Evolutionary conservation across 1,139 yeast genomes (phyloP).

Genomic region (Arxiozyma bovina): DNA sequence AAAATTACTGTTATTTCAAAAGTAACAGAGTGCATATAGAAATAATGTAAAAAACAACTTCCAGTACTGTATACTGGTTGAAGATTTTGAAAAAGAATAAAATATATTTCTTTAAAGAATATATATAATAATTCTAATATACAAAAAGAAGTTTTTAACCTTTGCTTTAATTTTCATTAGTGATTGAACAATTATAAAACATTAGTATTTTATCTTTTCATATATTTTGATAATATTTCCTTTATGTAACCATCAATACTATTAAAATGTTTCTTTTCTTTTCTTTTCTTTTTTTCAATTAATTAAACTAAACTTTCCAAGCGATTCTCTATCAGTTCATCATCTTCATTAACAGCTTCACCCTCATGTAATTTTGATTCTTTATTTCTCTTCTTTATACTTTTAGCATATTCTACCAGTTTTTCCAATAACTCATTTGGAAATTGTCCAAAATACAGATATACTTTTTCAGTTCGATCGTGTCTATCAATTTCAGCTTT

Average conservation of each 20-base stretch:
- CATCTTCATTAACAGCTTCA: not conserved
- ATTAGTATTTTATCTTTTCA: too few species aligned
- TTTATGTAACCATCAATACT: not conserved
- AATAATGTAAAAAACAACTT: too few species aligned
- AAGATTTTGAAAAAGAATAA: too few species aligned
- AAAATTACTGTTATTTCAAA: not conserved
- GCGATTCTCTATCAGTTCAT: conserved; percentile 2
- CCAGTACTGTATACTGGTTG: not conserved
- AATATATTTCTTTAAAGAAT: too few species aligned
- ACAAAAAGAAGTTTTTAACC: not conserved
- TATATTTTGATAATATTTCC: not conserved
- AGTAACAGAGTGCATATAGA: not conserved
- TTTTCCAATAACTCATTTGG: conserved; percentile 75
- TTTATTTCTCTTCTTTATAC: not conserved
- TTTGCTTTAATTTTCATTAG: too few species aligned
- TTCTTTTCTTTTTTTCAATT: too few species aligned
- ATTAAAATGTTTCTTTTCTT: not conserved
- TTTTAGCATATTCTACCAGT: conserved; percentile 5
- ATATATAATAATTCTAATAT: not conserved
- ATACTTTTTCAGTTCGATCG: conserved; percentile 94
- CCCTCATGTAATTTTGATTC: not conserved
- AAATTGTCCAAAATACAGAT: conserved; percentile 82
- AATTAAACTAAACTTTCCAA: not conserved
- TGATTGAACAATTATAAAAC: not conserved
- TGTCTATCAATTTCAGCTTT: conserved; percentile 88